Conservation (phyloP, 805 yeast genomes). For the Limtongia smithiae region DNA sequence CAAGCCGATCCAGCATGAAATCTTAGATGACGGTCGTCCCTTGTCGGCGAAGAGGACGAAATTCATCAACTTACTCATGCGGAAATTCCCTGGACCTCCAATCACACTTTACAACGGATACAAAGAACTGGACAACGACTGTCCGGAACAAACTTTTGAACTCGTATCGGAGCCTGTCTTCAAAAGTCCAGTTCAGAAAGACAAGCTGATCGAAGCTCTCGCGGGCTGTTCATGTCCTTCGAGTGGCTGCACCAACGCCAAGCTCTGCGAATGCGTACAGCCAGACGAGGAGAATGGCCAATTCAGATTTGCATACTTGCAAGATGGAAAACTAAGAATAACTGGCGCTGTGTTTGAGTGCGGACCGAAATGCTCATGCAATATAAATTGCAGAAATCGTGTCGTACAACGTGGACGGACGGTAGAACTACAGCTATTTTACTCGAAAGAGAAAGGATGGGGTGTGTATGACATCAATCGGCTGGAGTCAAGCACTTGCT, state of each 20-base stretch:
- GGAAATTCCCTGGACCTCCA: constrained; percentile 5
- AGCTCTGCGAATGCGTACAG: constrained; percentile 5
- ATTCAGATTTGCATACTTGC: not conserved
- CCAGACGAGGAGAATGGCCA: not conserved
- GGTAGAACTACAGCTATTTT: constrained; percentile 8
- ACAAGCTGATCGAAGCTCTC: not conserved
- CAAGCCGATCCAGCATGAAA: not conserved
- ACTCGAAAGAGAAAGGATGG: constrained; percentile 16
- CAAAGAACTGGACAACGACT: constrained; percentile 2
- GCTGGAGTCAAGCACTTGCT: too few species aligned
- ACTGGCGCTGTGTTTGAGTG: constrained; percentile 13
- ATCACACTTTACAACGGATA: constrained; percentile 2
- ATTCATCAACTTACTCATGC: constrained; percentile 1
- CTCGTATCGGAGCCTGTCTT: constrained; percentile 1
- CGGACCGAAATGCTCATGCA: constrained; percentile 7
- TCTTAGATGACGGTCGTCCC: constrained; percentile 1
- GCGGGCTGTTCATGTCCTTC: not conserved
- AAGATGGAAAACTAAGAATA: not conserved
- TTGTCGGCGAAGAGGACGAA: constrained; percentile 1
- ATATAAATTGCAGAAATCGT: constrained; percentile 2
- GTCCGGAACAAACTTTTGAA: not conserved
- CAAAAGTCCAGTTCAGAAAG: not conserved
- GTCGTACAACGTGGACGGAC: constrained; percentile 13
- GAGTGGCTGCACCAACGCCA: not conserved
- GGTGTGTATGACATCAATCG: not conserved